Conservation (phyloP, 179 eudicot genomes). For the Vitellaria paradoxa region DNA sequence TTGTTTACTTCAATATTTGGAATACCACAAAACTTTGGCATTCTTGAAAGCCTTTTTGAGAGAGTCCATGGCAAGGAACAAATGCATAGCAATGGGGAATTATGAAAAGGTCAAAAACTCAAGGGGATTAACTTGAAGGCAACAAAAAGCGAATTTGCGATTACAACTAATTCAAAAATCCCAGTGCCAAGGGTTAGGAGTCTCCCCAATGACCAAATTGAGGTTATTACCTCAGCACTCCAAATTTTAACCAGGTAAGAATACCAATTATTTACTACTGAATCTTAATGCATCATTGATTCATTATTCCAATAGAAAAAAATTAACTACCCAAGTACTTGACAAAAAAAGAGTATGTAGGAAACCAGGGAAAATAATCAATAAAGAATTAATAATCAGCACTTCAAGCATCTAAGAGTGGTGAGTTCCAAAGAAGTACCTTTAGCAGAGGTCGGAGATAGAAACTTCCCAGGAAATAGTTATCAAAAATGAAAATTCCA, state of each 20-base stretch:
- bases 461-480: conserved; percentile 93
- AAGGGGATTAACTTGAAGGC: neutral
- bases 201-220: neutral
- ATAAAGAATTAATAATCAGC: neutral
- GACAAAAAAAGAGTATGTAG: neutral
- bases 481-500: conserved; percentile 65
- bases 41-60: neutral
- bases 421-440: conserved; percentile 37
- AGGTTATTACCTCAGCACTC: neutral
- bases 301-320: neutral
- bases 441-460: conserved; percentile 93
- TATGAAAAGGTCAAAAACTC: neutral
- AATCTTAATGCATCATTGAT: neutral
- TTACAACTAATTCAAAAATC: neutral
- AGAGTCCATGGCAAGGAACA: conserved; percentile 6
- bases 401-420: neutral
- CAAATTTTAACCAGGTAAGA: neutral
- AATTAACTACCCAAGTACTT: neutral
- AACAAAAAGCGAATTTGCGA: conserved; percentile 1
- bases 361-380: neutral
- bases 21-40: neutral
- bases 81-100: conserved; percentile 3
- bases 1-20: conserved; percentile 11
- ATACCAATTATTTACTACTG: neutral
- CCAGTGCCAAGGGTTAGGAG: neutral